Conservation (phyloP, 306 rosid species). For the Quercus wislizeni region DNA sequence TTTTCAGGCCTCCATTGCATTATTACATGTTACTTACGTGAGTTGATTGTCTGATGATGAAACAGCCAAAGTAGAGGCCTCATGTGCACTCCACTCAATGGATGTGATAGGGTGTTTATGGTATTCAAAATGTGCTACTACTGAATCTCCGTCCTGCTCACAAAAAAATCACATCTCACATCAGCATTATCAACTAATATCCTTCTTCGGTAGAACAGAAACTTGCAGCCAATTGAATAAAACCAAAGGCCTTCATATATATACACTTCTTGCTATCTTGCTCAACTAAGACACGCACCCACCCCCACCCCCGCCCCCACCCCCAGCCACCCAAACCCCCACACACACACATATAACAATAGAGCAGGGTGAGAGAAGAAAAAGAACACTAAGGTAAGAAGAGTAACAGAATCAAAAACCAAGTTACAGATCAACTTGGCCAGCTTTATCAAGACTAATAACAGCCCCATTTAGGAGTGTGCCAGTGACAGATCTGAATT, state of each 20-base stretch:
- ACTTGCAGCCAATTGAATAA: neutral
- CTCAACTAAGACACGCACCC: neutral
- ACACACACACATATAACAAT: neutral
- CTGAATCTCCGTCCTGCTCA: conserved; percentile 72
- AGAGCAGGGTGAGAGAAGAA: neutral
- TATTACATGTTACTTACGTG: conserved; percentile 54
- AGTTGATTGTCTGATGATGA: conserved; percentile 92
- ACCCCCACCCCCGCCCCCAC: no score
- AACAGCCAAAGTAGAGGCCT: conserved; percentile 85
- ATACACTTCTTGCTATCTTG: neutral
- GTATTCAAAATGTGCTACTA: conserved; percentile 84
- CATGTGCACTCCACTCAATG: conserved; percentile 96
- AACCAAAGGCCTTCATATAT: neutral
- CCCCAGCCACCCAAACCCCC: no score
- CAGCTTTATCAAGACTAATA: conserved; percentile 5
- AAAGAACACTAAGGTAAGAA: neutral
- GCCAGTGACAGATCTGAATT: neutral
- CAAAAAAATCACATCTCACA: conserved; percentile 10
- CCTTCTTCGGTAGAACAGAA: neutral
- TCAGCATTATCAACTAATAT: neutral
- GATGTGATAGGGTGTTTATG: conserved; percentile 88
- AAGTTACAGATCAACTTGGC: neutral
- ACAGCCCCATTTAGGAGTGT: neutral
- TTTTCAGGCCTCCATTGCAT: neutral
- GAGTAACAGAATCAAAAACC: neutral